phyloP scores from a whole-genome alignment of 192 early-diverging fungal genomes.

The Funneliformis geosporum region DNA sequence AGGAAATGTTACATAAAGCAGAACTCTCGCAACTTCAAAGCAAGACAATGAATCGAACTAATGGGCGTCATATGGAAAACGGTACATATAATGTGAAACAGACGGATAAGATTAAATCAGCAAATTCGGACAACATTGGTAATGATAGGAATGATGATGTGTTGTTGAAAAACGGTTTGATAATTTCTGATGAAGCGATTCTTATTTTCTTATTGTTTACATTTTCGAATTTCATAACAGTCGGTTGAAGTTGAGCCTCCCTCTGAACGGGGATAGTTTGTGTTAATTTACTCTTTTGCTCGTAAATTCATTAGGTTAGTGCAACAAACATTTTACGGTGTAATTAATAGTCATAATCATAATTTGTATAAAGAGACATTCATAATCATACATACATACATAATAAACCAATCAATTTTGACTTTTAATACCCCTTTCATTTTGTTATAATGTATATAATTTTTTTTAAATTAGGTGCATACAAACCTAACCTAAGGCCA shows the following conservation, averaged over 20 bases:
- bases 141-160: not conserved
- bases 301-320: constrained; percentile 1
- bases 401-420: not conserved
- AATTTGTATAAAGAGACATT: not conserved
- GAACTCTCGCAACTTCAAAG: not conserved
- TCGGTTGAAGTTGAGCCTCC: not conserved
- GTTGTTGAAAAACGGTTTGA: not conserved
- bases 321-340: not conserved
- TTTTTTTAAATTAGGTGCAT: no score
- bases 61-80: not conserved
- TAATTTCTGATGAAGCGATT: constrained; percentile 16
- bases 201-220: constrained; percentile 11
- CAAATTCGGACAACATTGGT: not conserved
- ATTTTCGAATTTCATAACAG: constrained; percentile 12
- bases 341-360: not conserved
- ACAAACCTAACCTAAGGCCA: no score
- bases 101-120: not conserved
- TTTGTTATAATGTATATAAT: no score
- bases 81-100: not conserved
- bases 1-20: constrained; percentile 3
- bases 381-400: not conserved
- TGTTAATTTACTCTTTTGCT: constrained; percentile 4
- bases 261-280: constrained; percentile 2
- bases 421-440: not conserved
- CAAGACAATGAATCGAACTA: not conserved